Evolutionary conservation across 2,329 filamentous ascomycete genomes (phyloP), one percentile per base, ranked within the genome.

Genomic region (Aaosphaeria pasadenensis): DNA sequence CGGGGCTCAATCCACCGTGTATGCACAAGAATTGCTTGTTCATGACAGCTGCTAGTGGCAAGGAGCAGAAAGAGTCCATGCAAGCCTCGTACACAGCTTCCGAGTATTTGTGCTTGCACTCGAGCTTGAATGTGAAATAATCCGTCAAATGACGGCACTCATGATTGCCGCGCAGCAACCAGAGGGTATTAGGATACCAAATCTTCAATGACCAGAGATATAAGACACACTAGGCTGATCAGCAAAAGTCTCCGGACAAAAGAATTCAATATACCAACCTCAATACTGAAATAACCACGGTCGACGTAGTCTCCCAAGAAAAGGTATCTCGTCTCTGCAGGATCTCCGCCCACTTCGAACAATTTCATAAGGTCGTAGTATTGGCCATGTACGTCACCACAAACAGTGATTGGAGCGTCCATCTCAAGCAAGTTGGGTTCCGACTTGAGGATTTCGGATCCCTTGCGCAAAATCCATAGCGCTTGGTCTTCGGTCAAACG

Each of bases 11-110:
- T 54, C 94, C 94, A 65, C 94, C 94, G 70, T 99, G 94, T 62
- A 99, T 97, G 71, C 94, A 99, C 59, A 99, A 77, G 74, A 99
- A 99, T 73, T 99, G 94, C 80, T 99, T 99, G 83, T 99, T 99
- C 94, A 99, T 99, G 59, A 99, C 86, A 30, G 94, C 94, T 48
- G 94, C 94, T 60, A 99, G 78, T 30, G 94, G 94, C 55, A 99
- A 77, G 55, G 87, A 82, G 76, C 94, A 99, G 80, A 99, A 99
- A 0, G 94, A 95, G 57, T 99, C 92, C 84, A 96, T 95, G 76
- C 94, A 97, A 48, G 94, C 92, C 66, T 99, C 92, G 71, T 99
- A 99, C 51, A 99, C 83, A 55, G 83, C 83, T 76, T 97, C 94
- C 32, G 90, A 96, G 76, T 99, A 99, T 74, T 99, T 99, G 83